phyloP scores from a whole-genome alignment of 2,329 filamentous ascomycete genomes.

The Phaeoacremonium minimum region DNA sequence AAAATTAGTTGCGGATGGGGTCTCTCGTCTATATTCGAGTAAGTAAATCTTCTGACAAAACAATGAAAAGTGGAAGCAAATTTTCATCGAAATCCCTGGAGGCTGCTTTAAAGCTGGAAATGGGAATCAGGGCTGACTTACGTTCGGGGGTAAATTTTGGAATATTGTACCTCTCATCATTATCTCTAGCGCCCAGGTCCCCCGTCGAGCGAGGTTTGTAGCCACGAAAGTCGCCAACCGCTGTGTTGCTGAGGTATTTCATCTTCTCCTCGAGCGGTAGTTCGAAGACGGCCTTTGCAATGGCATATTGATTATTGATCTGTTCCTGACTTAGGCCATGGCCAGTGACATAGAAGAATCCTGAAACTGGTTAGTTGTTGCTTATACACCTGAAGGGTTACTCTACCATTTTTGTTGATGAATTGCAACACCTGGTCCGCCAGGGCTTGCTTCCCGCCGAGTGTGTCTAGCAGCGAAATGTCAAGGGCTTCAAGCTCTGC shows the following conservation, averaged over 20 bases:
- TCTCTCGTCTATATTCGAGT: no score
- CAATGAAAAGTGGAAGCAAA: no score
- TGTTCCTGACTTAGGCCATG: conserved; percentile 9
- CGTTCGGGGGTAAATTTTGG: conserved; percentile 17
- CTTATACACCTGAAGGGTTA: background rate
- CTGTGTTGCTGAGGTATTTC: conserved; percentile 18
- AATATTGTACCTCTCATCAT: conserved; percentile 18
- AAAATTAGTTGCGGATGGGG: conserved; percentile 15
- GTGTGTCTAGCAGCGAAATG: conserved; percentile 14
- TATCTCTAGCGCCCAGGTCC: conserved; percentile 13
- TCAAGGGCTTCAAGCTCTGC: conserved; percentile 17
- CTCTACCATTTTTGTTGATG: conserved; percentile 17
- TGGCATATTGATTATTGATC: conserved; percentile 5
- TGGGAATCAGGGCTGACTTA: no score
- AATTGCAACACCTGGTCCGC: conserved; percentile 16
- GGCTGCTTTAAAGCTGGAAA: no score
- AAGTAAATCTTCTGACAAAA: no score
- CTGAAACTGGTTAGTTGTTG: conserved; percentile 6
- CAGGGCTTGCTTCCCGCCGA: conserved; percentile 14
- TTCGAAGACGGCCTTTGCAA: conserved; percentile 7
- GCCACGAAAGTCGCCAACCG: conserved; percentile 20
- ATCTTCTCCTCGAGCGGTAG: conserved; percentile 9
- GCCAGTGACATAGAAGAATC: conserved; percentile 19
- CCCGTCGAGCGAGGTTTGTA: conserved; percentile 17
- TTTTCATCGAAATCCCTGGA: no score